A percentile compares a stretch with the other conserved stretches of the same genome.
Evolutionary conservation across 208 protist genomes (phyloP).

Genomic region (Trypanosoma platydactyli): DNA sequence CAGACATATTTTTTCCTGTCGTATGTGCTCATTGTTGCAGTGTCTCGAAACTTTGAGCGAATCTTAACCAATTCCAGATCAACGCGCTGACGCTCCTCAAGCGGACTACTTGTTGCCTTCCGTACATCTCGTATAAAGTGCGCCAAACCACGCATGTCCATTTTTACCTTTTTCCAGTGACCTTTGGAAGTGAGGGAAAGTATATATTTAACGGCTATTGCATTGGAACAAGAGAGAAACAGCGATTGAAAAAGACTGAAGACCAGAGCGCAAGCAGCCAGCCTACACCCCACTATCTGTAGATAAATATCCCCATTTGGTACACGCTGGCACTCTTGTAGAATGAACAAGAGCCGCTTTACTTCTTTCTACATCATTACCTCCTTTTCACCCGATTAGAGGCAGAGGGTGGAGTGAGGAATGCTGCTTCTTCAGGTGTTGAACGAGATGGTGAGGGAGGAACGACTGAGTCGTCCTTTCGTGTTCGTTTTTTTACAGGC

Average conservation of each 20-base stretch:
- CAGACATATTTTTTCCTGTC: conserved; percentile 99
- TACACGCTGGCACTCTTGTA: background rate
- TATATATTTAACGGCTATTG: background rate
- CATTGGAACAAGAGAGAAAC: background rate
- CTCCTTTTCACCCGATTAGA: background rate
- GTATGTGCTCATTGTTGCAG: conserved; percentile 90
- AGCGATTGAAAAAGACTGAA: background rate
- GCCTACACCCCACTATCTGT: background rate
- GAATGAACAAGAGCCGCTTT: background rate
- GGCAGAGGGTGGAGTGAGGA: background rate
- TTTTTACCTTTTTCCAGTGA: conserved; percentile 41
- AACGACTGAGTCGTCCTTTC: conserved; percentile 12
- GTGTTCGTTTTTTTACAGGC: conserved; percentile 27
- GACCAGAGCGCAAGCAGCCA: background rate
- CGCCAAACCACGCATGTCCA: conserved; percentile 96
- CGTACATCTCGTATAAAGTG: conserved; percentile 96
- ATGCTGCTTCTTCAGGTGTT: conserved; percentile 1
- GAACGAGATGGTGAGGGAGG: conserved; percentile 29
- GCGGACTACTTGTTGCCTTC: conserved; percentile 87
- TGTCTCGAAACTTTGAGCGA: conserved; percentile 95
- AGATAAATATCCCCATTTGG: no score
- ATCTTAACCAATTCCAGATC: conserved; percentile 99
- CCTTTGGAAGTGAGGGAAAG: background rate
- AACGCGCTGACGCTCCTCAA: conserved; percentile 95
- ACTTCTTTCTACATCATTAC: background rate